phyloP scores from a whole-genome alignment of 768 basidiomycete genomes.

The Hericium alpestre region DNA sequence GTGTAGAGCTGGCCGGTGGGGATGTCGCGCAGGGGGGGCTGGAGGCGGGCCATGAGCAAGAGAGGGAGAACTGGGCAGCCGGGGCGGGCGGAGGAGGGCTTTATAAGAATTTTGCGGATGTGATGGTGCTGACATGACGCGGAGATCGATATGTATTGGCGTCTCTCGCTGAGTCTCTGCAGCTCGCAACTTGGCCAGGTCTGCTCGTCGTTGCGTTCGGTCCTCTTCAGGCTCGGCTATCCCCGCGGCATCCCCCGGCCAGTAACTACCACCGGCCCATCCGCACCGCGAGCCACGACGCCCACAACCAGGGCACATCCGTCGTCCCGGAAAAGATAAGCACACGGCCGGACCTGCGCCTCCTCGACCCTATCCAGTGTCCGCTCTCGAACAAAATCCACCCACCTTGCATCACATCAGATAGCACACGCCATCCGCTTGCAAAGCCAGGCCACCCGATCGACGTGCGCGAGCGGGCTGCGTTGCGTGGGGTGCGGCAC shows the following conservation, averaged over 20 bases:
- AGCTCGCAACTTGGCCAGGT: background rate
- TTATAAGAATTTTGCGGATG: background rate
- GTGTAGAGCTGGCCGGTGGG: conserved; percentile 39
- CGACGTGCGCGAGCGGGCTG: no score
- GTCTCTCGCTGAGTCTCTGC: background rate
- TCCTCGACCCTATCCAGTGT: no score
- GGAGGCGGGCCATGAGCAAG: conserved; percentile 20
- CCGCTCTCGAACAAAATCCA: no score
- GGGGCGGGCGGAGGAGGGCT: background rate
- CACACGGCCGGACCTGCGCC: no score
- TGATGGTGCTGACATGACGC: background rate
- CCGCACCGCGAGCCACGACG: no score
- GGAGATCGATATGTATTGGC: background rate
- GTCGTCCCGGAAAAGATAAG: no score
- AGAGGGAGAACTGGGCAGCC: conserved; percentile 7
- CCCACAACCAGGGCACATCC: no score
- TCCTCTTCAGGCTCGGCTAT: background rate
- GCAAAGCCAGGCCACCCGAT: no score
- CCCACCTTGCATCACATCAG: no score
- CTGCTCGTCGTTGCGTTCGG: background rate
- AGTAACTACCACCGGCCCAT: background rate
- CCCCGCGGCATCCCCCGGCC: background rate
- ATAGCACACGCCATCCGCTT: no score
- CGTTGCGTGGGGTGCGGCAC: no score
- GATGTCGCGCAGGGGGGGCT: conserved; percentile 25